Base-by-base conservation (phyloP, 306 rosid species). In the Spatholobus suberectus region DNA sequence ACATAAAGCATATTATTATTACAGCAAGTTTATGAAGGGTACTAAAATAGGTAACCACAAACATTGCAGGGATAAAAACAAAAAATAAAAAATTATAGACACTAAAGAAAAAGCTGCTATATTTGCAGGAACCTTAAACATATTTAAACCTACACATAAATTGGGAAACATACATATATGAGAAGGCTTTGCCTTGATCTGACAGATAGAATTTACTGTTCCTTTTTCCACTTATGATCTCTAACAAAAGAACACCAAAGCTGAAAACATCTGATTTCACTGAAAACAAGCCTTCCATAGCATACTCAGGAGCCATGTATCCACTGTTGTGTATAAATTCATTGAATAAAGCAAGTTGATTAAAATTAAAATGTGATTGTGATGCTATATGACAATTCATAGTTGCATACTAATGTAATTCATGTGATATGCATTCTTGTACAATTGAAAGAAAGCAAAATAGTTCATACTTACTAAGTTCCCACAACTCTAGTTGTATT, bases 261-360 rank as follows among this genome's bases (percentile, higher is more conserved):
- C 89, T 87, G 15, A 87, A 89, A 67, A 87, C 79, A 63, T 85
- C 90, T 4, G 87, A 89, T 7, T 89, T 89, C 24, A 80, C 32
- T 5, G 86, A 89, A 52, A 87, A 85, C 34, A 86, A 71, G 7
- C 90, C 90, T 68, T 82, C 85, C 89, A 87, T 87, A 44, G 89
- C 89, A 77, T 89, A 89, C n/a, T 87, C 90, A 2, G 92, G 86
- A 79, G 92, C 90, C 89, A 91, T 89, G 58, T 91, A 91, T 71
- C 92, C 94, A 57, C 90, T 89, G 75, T 58, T 75, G 5, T 4
- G 2, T 18, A 20, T 8, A 52, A 23, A 14, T 57, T 23, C 26
- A 21, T 20, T 5, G 9, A 12, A 14, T 9, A 29, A 43, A 37
- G 29, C 15, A 5, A 23, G 29, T 35, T 49, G n/a, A n/a, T n/a